Base-by-base conservation (phyloP, 352 stramenopile genomes). In the Pythium vanterpoolii region DNA sequence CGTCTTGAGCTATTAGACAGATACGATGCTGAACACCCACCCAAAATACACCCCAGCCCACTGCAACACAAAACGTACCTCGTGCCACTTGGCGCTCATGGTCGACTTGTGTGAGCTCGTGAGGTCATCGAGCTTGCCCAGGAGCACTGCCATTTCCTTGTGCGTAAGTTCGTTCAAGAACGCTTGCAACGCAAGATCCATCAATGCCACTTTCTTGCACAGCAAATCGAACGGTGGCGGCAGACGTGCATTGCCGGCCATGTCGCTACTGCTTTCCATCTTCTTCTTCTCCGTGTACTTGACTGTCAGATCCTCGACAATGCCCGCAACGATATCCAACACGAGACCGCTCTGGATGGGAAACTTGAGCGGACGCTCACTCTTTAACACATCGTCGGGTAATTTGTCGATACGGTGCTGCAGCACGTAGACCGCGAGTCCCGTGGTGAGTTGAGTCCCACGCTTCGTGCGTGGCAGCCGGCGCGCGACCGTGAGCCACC, bases 31-130 rank as follows among this genome's bases (percentile, higher is more conserved):
- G 10, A 42, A 18, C 34, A 18, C 10, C 10, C 18, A 42, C 34
- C 34, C 10, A 10, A 46, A 26, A 13, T 5, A 26, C 18, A 18
- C 18, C n/a, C n/a, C n/a, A n/a, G n/a, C n/a, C n/a, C n/a, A n/a
- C n/a, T n/a, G n/a, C 7, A 13, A 21, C 2, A 26, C 18, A 10
- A 46, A 26, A 45, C 52, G 26, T 48, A 86, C 74, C 74, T 92
- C 79, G 56, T 94, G 83, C 84, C 84, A 94, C 65, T 92, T 89
- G 13, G 79, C 78, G 19, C 72, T 88, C 77, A 90, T 89, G 8
- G 76, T 92, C 9, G 79, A 89, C 67, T 86, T 90, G 71, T 91
- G 82, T 18, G 79, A 67, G 11, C 75, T 74, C n/a, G 76, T 75
- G 36, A 94, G 62, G 24, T 74, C 67, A 50, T 94, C 84, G 18